Base-by-base conservation (phyloP, 78 protist genomes). In the Dictyostelium capitatum region DNA sequence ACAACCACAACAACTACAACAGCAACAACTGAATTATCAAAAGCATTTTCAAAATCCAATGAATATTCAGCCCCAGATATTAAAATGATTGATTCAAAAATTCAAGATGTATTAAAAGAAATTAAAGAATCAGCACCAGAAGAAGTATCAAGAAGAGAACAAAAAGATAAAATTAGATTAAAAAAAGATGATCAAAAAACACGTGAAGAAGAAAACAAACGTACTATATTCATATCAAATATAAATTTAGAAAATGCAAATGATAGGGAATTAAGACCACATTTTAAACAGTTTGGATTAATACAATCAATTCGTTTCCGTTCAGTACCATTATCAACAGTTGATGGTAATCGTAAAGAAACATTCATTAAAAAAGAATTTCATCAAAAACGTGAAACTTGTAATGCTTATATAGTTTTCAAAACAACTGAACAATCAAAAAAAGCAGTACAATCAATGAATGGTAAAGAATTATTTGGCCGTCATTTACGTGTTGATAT, bases 321-420 rank as follows among this genome's bases (percentile, higher is more conserved):
- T 75, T 87, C 92, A 51, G 23, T 87, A 6, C 83, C 92, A 23
- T 15, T 77, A 6, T 25, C 56, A 46, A 64, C 15, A 0, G 64
- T 75, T 6, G 73, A 62, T 47, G 82, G 77, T 9, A 87, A 87
- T 32, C 62, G 92, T 51, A 87, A 87, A n/a, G 77, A 32, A 32
- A 62, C 92, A 3, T 87, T 53, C 30, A 87, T 87, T 43, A 87
- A 87, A 4, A 87, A 87, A 20, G 70, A 87, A 9, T 87, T 25
- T 48, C 74, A 77, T 43, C 83, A 87, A 32, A 64, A 62, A 37
- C 64, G 92, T 57, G 83, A 87, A 3, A 46, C 92, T 20, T 87
- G 92, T 28, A 87, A 87, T 62, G 92, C 83, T 23, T 87, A 87
- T 32, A 28, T 87, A 50, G 92, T 87, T 4, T 87, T 56, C 67